A percentile compares a stretch with the other conserved stretches of the same genome.
phyloP scores from a whole-genome alignment of 2,329 filamentous ascomycete species.

The Aphanocladium album region DNA sequence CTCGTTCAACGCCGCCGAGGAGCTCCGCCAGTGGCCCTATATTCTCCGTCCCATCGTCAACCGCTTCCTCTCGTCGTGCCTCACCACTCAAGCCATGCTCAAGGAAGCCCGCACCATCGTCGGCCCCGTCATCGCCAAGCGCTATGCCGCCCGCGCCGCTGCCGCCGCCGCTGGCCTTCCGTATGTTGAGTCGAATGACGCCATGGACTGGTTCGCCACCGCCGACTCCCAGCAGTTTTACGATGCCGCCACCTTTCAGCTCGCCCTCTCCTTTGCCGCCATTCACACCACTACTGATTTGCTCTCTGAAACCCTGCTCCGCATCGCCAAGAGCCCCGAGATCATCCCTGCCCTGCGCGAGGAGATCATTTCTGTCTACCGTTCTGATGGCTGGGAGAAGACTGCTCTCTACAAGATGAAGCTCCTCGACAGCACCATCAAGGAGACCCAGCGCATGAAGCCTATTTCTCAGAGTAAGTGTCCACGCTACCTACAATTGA shows the following conservation, averaged over 20 bases:
- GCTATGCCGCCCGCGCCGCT: conserved; percentile 35
- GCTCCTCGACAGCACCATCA: conserved; percentile 45
- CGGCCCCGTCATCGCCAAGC: conserved; percentile 39
- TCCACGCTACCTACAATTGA: neutral
- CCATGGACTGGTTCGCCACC: conserved; percentile 51
- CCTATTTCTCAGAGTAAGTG: conserved; percentile 29
- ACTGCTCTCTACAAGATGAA: conserved; percentile 37
- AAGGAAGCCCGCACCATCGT: conserved; percentile 12
- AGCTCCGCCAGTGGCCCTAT: conserved; percentile 37
- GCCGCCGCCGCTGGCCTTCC: conserved; percentile 25
- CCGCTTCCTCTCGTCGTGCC: conserved; percentile 35
- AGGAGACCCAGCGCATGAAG: conserved; percentile 44
- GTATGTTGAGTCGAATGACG: conserved; percentile 39
- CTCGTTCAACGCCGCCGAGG: conserved; percentile 24
- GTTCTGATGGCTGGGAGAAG: conserved; percentile 37
- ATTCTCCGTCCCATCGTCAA: conserved; percentile 42
- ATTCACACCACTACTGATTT: conserved; percentile 48
- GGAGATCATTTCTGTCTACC: conserved; percentile 27
- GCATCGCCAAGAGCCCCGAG: conserved; percentile 35
- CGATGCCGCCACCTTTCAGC: conserved; percentile 17
- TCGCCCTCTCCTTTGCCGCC: conserved; percentile 38
- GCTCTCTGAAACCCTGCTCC: conserved; percentile 16
- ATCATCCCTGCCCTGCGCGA: conserved; percentile 35
- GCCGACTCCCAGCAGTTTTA: conserved; percentile 26
- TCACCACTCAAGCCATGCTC: conserved; percentile 24